These are phyloP conservation scores for Emmonsiellopsis sp. DNA, from an alignment of 2,329 filamentous ascomycete species.

Conservation along the genomic window DNA sequence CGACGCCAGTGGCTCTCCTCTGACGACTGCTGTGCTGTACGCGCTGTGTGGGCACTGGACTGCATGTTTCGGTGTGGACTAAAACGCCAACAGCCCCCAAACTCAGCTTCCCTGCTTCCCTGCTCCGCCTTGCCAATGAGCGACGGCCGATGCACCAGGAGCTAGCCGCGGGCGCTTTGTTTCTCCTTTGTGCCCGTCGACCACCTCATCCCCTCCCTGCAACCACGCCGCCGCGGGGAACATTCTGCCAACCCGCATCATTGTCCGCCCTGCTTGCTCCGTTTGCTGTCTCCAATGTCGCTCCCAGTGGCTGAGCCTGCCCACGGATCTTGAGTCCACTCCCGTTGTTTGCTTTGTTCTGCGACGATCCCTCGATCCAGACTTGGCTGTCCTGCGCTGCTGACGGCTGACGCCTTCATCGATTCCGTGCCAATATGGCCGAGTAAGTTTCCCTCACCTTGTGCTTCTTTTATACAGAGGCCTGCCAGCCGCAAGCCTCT, in stretches of 20 bases:
- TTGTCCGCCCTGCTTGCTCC: neutral
- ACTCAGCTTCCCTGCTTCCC: neutral
- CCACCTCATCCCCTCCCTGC: constrained; percentile 3
- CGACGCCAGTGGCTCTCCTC: no score
- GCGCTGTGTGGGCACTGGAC: no score
- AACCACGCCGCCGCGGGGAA: constrained; percentile 1
- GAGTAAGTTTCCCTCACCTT: constrained; percentile 7
- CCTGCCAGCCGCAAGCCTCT: neutral
- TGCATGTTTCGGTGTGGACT: neutral
- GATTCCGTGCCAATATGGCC: constrained; percentile 7
- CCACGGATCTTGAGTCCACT: constrained; percentile 1
- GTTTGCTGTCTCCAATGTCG: constrained; percentile 1
- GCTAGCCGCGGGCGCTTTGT: neutral
- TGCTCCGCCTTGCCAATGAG: constrained; percentile 2
- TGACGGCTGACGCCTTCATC: neutral
- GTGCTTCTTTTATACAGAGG: neutral
- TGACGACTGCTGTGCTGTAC: no score
- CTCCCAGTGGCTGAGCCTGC: neutral
- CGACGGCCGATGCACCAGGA: neutral
- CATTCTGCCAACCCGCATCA: neutral
- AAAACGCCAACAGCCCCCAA: neutral
- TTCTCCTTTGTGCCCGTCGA: constrained; percentile 2
- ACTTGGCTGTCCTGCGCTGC: neutral
- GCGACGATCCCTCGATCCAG: neutral
- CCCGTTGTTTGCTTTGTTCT: constrained; percentile 1